Evolutionary conservation across 805 yeast genomes (phyloP), one percentile per base, ranked within the genome.

Genomic region (Ogataea trehaloabstinens): DNA sequence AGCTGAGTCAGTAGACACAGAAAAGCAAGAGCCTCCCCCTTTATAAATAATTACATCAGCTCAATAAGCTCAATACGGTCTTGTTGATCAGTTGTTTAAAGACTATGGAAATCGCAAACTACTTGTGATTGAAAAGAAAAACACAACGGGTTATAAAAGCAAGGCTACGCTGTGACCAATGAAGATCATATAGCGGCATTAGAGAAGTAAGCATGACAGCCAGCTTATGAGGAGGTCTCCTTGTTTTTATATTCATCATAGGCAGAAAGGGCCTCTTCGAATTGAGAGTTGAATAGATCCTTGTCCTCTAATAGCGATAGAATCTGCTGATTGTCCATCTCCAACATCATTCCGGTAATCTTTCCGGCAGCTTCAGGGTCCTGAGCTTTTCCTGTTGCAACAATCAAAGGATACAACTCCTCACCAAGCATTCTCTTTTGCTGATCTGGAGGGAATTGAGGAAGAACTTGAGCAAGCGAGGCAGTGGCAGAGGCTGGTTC

Each of bases 371-470:
- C 88, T 70, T 89, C 96, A 43, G 84, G 85, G 62, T 89, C 95
- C 56, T 81, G 80, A 58, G 90, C 87, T 71, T 85, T 85, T 60
- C 87, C 89, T 48, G 86, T 80, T 52, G 89, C 80, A 51, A 83
- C 81, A 60, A 93, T 85, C 78, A 82, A 86, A 62, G 95, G 89
- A 78, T 91, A 93, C 63, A 93, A 77, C 64, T 89, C 95, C 78
- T 93, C 97, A 72, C 99, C 99, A 64, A 93, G 79, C 63, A 89
- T 78, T 79, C 95, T 91, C 87, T 91, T 91, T 76, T 89, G 96
- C 71, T 86, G 91, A 63, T 84, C 93, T 61, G 80, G 86, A 64
- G 87, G 93, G 60, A 75, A 74, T 54, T 70, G 73, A 40, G 82
- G 75, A 48, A 80, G 65, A 41, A 71, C 69, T 51, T 80, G 80